A percentile compares a stretch with the other conserved stretches of the same genome.
phyloP scores from a whole-genome alignment of 805 yeast genomes.

The Saccharomyces kudriavzevii region DNA sequence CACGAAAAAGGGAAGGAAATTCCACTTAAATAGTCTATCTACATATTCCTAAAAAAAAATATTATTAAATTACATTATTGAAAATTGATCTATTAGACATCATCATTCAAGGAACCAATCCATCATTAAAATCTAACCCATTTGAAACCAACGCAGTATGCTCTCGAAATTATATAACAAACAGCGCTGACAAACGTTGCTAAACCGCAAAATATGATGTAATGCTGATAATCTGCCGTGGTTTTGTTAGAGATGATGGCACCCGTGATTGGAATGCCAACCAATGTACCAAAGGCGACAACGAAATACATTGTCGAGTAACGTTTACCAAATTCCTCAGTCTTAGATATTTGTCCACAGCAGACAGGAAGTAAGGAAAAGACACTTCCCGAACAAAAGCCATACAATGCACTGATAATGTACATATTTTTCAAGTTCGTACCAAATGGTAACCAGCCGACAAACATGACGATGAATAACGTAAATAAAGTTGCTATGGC shows the following conservation, averaged over 20 bases:
- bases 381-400: constrained; percentile 47
- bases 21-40: neutral
- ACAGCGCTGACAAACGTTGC: constrained; percentile 34
- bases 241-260: constrained; percentile 38
- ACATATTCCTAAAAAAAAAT: neutral
- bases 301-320: constrained; percentile 52
- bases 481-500: constrained; percentile 33
- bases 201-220: constrained; percentile 32
- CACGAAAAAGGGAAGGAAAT: neutral
- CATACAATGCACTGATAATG: constrained; percentile 42
- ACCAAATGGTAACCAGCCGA: constrained; percentile 35
- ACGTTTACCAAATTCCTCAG: constrained; percentile 45
- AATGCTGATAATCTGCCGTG: constrained; percentile 30
- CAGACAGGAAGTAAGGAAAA: constrained; percentile 51
- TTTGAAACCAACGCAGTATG: constrained; percentile 37
- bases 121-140: constrained; percentile 23
- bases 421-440: constrained; percentile 30
- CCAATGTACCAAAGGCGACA: constrained; percentile 47
- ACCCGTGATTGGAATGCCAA: constrained; percentile 44
- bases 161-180: constrained; percentile 39
- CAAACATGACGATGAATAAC: constrained; percentile 28
- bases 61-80: neutral
- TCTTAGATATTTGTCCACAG: constrained; percentile 48
- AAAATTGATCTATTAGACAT: constrained; percentile 2
- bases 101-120: neutral